These are phyloP conservation scores for Phaffia rhodozyma DNA, from an alignment of 1,284 basidiomycete genomes.

Conservation along the genomic window DNA sequence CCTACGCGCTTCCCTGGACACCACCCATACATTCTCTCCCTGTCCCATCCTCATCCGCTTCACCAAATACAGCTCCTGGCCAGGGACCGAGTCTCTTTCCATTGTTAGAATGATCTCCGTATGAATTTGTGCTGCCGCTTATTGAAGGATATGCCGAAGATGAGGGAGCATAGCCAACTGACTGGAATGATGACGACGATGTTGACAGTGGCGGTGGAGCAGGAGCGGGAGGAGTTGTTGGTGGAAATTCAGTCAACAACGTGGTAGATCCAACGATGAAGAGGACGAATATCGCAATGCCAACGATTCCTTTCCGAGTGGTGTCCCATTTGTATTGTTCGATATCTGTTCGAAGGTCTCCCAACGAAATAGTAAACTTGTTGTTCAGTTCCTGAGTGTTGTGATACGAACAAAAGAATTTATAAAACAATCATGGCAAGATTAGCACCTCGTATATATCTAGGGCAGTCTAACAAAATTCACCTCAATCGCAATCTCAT, in stretches of 20 bases:
- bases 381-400: constrained; percentile 61
- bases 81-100: too few species aligned
- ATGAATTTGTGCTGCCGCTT: too few species aligned
- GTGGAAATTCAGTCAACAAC: not conserved
- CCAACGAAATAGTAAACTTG: constrained; percentile 68
- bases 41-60: not conserved
- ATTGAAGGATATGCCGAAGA: too few species aligned
- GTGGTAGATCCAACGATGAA: constrained; percentile 47
- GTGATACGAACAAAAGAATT: not conserved
- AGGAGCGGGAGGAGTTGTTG: not conserved
- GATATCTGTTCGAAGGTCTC: constrained; percentile 73
- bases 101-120: too few species aligned
- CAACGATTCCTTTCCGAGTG: constrained; percentile 67
- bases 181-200: too few species aligned
- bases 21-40: constrained; percentile 8
- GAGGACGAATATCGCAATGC: constrained; percentile 51
- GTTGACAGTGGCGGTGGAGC: not conserved
- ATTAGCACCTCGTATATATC: not conserved
- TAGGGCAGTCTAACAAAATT: constrained; percentile 21
- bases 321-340: constrained; percentile 88
- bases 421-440: not conserved
- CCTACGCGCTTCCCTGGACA: not conserved
- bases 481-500: constrained; percentile 83
- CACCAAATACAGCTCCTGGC: too few species aligned
- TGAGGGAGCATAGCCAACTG: too few species aligned